Evolutionary conservation across 768 basidiomycete genomes (phyloP), one percentile per base, ranked within the genome.

Genomic region (Boletus sp.): DNA sequence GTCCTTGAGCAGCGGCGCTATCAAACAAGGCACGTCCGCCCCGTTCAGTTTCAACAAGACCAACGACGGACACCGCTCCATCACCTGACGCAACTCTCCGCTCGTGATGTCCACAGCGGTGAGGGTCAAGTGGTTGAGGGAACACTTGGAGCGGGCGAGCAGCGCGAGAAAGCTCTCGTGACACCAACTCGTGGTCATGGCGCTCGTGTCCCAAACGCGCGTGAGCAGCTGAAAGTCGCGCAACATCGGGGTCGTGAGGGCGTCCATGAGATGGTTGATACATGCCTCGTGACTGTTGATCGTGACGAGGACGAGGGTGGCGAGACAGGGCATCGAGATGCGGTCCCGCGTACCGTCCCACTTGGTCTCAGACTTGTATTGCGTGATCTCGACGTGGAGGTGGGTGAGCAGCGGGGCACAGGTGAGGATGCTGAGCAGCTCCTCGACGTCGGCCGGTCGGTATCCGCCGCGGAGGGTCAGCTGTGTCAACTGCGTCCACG

Each of bases 181-280:
- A 29, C 64, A 65, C 67, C 67, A 69, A 19, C 57, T 44, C 43
- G 67, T 70, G 21, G 48, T 40, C 67, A 69, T 70, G 5, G 2
- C 30, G 57, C 67, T 68, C 59, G 63, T 56, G n/a, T 69, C 67
- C 67, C 67, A 69, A n/a, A 69, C 67, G 27, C 67, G 67, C 32
- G 67, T 69, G 47, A 70, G 65, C 50, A 69, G 47, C 60, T 65
- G 64, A 53, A 70, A 69, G 43, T 70, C 68, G 51, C 68, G 68
- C 17, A 69, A 47, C 13, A 35, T 17, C 0, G 68, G 68, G 1
- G 57, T 29, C 21, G 56, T n/a, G 55, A 69, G 59, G 1, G 64
- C 68, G 43, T 69, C 68, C 44, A 66, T 45, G 6, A 69, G 27
- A 7, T 70, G 62, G 45, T 37, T 50, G 53, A 64, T 59, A 47